Evolutionary conservation across 2,329 filamentous ascomycete genomes (phyloP).

Genomic region (Fusarium falciforme): DNA sequence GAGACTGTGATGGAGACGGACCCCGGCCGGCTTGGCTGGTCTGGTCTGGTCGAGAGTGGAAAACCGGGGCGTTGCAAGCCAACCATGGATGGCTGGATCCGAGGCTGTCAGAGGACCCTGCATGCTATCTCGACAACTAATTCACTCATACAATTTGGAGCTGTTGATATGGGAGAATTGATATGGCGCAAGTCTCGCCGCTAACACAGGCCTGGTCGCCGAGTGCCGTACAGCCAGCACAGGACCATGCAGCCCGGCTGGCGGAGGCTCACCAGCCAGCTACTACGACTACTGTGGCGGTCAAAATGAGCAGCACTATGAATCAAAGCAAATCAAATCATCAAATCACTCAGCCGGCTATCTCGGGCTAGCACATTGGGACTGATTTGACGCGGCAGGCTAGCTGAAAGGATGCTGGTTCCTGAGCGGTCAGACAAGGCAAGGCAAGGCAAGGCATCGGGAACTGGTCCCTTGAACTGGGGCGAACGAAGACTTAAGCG

Average conservation of each 20-base stretch:
- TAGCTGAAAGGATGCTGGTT: slow-evolving; percentile 6
- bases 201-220: slow-evolving; percentile 2
- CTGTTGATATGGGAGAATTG: slow-evolving; percentile 10
- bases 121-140: slow-evolving; percentile 37
- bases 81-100: slow-evolving; percentile 27
- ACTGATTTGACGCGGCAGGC: background rate
- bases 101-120: slow-evolving; percentile 41
- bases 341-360: slow-evolving; percentile 27
- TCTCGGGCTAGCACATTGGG: slow-evolving; percentile 19
- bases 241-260: background rate
- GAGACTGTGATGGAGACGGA: slow-evolving; percentile 28
- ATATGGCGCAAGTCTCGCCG: slow-evolving; percentile 17
- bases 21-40: slow-evolving; percentile 24
- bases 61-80: slow-evolving; percentile 25
- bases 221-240: background rate
- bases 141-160: slow-evolving; percentile 45
- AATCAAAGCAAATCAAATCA: slow-evolving; percentile 4
- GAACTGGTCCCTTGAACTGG: background rate
- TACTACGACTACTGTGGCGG: background rate
- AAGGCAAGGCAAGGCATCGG: background rate
- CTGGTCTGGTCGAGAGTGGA: slow-evolving; percentile 13
- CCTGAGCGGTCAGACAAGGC: background rate
- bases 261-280: background rate
- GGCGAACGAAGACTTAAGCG: slow-evolving; percentile 1
- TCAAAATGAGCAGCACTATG: slow-evolving; percentile 12